Evolutionary conservation across 163 green algal genomes (phyloP).

Genomic region (Smithsoniella earleae): DNA sequence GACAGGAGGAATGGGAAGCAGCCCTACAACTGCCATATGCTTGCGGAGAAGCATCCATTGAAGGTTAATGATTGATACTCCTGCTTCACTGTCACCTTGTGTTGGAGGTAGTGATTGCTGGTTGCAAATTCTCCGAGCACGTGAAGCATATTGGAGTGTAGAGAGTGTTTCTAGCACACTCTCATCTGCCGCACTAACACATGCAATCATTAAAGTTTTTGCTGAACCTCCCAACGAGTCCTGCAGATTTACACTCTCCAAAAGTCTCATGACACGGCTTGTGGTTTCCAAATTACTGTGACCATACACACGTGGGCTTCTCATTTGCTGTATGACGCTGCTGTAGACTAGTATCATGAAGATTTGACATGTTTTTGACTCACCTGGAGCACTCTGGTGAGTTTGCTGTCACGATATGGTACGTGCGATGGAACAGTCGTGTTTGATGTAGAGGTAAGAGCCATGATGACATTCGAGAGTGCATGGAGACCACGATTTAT

Average conservation of each 20-base stretch:
- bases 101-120: not conserved
- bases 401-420: conserved; percentile 24
- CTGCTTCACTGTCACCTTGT: not conserved
- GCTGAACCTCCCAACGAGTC: conserved; percentile 19
- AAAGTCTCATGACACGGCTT: too few species aligned
- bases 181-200: conserved; percentile 20
- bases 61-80: not conserved
- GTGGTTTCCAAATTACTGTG: too few species aligned
- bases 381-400: conserved; percentile 6
- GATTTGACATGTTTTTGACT: too few species aligned
- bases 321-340: too few species aligned
- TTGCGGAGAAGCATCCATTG: conserved; percentile 6
- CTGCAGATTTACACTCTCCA: too few species aligned
- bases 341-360: too few species aligned
- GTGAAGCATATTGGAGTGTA: conserved; percentile 17
- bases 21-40: not conserved
- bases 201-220: conserved; percentile 2
- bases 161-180: conserved; percentile 7
- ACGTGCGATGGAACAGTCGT: not conserved
- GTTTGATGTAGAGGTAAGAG: not conserved
- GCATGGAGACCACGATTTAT: conserved; percentile 29
- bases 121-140: not conserved
- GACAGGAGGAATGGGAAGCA: not conserved
- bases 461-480: conserved; percentile 28
- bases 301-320: too few species aligned